Percentiles rank a stretch among this genome's conserved stretches.
Conservation (phyloP, 345 rosid genomes). For the Citrus sp. region DNA sequence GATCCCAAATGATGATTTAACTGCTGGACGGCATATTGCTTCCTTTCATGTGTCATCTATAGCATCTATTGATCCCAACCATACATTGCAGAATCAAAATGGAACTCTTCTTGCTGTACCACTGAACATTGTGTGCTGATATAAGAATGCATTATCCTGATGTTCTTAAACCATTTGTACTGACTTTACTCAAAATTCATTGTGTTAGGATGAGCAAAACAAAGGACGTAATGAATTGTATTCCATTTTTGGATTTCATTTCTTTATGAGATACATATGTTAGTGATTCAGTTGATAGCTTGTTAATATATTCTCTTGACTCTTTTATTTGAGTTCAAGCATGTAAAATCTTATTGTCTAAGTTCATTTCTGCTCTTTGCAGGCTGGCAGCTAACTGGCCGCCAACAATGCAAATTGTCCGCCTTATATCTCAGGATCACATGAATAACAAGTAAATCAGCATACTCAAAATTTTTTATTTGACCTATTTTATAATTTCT, state of each 20-base stretch:
- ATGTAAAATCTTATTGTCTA: neutral
- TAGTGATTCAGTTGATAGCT: neutral
- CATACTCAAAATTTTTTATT: constrained; percentile 12
- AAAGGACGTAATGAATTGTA: neutral
- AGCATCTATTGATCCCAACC: neutral
- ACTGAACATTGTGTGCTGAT: neutral
- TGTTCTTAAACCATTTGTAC: neutral
- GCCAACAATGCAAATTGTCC: constrained; percentile 86
- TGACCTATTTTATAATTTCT: constrained; percentile 1
- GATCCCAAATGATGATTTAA: neutral
- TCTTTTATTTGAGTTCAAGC: constrained; percentile 3
- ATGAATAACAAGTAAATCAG: constrained; percentile 88
- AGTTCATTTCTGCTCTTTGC: constrained; percentile 26
- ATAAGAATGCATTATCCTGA: neutral
- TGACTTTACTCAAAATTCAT: neutral
- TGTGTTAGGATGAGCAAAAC: neutral
- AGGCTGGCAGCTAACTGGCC: constrained; percentile 99
- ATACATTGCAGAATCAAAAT: too few species aligned
- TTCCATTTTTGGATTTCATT: neutral
- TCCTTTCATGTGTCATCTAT: neutral
- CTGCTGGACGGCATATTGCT: neutral
- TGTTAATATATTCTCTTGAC: neutral
- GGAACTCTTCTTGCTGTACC: neutral
- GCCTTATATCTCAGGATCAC: constrained; percentile 94
- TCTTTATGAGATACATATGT: neutral